Evolutionary conservation across 345 rosid species (phyloP).

Genomic region (Carallia brachiata): DNA sequence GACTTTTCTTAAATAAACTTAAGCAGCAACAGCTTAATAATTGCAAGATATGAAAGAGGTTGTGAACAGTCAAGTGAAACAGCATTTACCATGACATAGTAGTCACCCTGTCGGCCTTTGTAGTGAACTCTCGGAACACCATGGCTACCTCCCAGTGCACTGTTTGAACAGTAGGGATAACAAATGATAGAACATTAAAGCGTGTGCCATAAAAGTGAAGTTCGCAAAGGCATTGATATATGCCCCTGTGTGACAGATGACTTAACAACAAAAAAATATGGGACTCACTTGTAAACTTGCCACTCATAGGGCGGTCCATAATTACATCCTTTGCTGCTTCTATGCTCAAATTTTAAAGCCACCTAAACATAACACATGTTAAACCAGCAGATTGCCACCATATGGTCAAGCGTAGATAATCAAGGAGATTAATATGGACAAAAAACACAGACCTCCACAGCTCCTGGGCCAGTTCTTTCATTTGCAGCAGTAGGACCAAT

Average conservation of each 20-base stretch:
- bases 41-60: background rate
- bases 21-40: background rate
- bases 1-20: too few relatives aligned
- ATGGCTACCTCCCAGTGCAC: constrained; percentile 84
- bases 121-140: constrained; percentile 84
- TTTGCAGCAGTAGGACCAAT: constrained; percentile 32
- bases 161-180: constrained; percentile 10
- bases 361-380: constrained; percentile 46
- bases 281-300: constrained; percentile 94
- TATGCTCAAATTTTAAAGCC: constrained; percentile 92
- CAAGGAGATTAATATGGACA: constrained; percentile 1
- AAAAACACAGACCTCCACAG: constrained; percentile 53
- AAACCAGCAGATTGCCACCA: constrained; percentile 4
- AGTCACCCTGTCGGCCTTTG: constrained; percentile 82
- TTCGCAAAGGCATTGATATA: too few relatives aligned
- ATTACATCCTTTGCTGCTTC: constrained; percentile 94
- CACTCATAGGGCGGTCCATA: constrained; percentile 95
- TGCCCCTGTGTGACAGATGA: too few relatives aligned
- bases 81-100: constrained; percentile 71
- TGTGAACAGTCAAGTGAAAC: background rate
- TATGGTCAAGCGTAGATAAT: background rate
- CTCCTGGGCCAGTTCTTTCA: constrained; percentile 73
- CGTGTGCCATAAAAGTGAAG: too few relatives aligned
- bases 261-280: background rate
- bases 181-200: background rate